phyloP scores from a whole-genome alignment of 192 early-diverging fungal genomes.

The Backusella psychrophila region DNA sequence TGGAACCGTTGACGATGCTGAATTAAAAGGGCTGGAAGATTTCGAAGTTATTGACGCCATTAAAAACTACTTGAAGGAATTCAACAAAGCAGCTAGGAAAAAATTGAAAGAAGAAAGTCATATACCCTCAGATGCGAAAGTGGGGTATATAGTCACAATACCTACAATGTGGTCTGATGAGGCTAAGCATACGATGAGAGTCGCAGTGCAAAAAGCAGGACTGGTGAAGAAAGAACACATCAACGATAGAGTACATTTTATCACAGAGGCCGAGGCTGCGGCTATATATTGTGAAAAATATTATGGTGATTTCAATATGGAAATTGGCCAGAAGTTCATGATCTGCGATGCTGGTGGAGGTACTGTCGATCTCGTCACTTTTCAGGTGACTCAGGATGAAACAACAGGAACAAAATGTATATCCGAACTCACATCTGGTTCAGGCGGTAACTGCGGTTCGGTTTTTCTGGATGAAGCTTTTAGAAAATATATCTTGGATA shows the following conservation, averaged over 20 bases:
- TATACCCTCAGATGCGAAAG: neutral
- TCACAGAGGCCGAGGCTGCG: slow-evolving; percentile 48
- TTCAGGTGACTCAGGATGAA: slow-evolving; percentile 31
- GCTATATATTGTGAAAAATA: slow-evolving; percentile 48
- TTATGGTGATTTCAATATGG: slow-evolving; percentile 40
- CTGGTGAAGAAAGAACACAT: slow-evolving; percentile 39
- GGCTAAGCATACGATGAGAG: slow-evolving; percentile 52
- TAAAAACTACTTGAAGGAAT: neutral
- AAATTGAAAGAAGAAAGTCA: neutral
- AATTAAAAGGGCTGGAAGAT: neutral
- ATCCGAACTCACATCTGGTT: slow-evolving; percentile 40
- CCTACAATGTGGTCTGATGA: slow-evolving; percentile 39
- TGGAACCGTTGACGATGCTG: neutral
- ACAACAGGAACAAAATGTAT: slow-evolving; percentile 20
- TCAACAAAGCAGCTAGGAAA: neutral
- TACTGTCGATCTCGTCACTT: slow-evolving; percentile 47
- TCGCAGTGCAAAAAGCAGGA: slow-evolving; percentile 51
- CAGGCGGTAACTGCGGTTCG: slow-evolving; percentile 42
- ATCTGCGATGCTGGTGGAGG: slow-evolving; percentile 50
- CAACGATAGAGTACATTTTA: slow-evolving; percentile 33
- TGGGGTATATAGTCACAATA: neutral
- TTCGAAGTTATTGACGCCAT: neutral
- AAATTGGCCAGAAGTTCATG: slow-evolving; percentile 40
- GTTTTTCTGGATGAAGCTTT: slow-evolving; percentile 42
- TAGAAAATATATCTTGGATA: slow-evolving; percentile 30